Evolutionary conservation across 2,329 filamentous ascomycete genomes (phyloP), one percentile per base, ranked within the genome.

Genomic region (Diplocarpon rosae): DNA sequence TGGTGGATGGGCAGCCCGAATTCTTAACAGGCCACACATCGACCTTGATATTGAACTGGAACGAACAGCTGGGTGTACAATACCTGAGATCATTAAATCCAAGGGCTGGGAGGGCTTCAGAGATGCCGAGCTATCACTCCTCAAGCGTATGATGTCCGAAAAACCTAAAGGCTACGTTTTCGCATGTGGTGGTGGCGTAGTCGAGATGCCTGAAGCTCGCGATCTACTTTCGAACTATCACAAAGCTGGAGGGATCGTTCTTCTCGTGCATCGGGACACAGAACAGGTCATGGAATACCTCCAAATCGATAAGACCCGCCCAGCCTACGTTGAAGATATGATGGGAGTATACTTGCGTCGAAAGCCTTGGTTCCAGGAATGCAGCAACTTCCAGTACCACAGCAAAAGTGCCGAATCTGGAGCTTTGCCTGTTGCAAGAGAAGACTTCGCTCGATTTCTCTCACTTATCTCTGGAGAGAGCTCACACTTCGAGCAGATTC

Each of bases 341-440:
- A 83, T 87, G 67, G 80, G 79, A 9, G 90, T 98, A 2, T 98
- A 94, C 72, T 69, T 86, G 46, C 82, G 90, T 42, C 80, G 92
- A 31, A 92, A 88, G 63, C 83, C 82, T 2, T 95, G 86, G 80
- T 96, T 87, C 64, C 74, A 85, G 46, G 78, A 90, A 62, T 96
- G 92, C 70, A 95, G 89, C 69, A 98, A 94, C 61, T 83, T 87
- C 56, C 80, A 93, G 56, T 96, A 95, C 67, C 85, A 90, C 67
- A 94, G 85, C 62, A 86, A 87, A 40, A 78, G 76, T 52, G 52
- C 51, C 31, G 53, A 57, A n/a, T 39, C 49, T 29, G 54, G 59
- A 10, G 57, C 54, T 27, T 47, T 62, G 20, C 58, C 57, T 10
- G 45, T 57, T 44, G 59, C 59, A 16, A 48, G 52, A 38, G 67